Evolutionary conservation across 163 green algal genomes (phyloP).

Genomic region (Smithsoniella earleae): DNA sequence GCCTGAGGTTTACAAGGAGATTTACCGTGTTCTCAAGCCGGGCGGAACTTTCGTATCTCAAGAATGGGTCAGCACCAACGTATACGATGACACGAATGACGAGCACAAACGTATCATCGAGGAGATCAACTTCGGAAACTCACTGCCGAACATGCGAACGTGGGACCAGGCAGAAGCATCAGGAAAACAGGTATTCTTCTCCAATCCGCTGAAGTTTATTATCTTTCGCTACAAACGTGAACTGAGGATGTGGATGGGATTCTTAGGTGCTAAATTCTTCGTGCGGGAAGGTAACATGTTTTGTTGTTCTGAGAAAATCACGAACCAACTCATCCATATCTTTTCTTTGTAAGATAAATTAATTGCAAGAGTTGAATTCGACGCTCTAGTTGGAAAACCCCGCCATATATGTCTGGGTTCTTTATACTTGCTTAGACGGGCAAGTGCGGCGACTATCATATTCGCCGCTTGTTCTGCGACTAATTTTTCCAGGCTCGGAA

Average conservation of each 20-base stretch:
- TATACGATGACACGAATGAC: constrained; percentile 73
- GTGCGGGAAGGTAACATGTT: too few relatives aligned
- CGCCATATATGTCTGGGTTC: too few relatives aligned
- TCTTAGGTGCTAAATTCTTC: too few relatives aligned
- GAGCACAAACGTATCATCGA: constrained; percentile 88
- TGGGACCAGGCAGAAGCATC: constrained; percentile 77
- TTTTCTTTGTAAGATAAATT: constrained; percentile 23
- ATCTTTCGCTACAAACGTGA: not conserved
- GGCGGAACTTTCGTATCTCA: constrained; percentile 82
- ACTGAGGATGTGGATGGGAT: too few relatives aligned
- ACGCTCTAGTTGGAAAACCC: too few relatives aligned
- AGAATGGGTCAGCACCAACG: constrained; percentile 84
- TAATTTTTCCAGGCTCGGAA: too few relatives aligned
- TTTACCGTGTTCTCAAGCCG: constrained; percentile 90
- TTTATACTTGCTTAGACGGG: too few relatives aligned
- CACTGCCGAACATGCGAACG: constrained; percentile 86
- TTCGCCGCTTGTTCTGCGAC: too few relatives aligned
- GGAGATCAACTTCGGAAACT: constrained; percentile 96
- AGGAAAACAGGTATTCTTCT: constrained; percentile 41
- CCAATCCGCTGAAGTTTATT: not conserved
- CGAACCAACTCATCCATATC: not conserved
- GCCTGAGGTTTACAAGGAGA: constrained; percentile 80
- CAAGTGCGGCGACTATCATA: too few relatives aligned
- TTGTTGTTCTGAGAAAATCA: too few relatives aligned
- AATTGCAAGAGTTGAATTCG: too few relatives aligned